These are phyloP conservation scores for Pistacia vera DNA, from an alignment of 345 rosid species.

Conservation along the genomic window DNA sequence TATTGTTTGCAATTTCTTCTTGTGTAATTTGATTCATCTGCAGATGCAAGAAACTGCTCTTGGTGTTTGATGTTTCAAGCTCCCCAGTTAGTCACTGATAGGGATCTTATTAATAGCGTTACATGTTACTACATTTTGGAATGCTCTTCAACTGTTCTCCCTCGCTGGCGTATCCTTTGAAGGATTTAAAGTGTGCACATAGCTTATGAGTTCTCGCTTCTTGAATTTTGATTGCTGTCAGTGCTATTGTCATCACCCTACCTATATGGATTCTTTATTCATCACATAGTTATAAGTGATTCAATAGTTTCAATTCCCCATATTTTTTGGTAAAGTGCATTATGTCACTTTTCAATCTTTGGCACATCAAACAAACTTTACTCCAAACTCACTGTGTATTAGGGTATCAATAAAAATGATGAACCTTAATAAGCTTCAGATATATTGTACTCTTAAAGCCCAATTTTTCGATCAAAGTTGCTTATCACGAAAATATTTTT, in stretches of 20 bases:
- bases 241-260: not conserved
- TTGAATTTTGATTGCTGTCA: not conserved
- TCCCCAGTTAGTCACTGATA: conserved; percentile 29
- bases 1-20: conserved; percentile 1
- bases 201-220: not conserved
- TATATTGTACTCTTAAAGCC: conserved; percentile 45
- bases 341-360: conserved; percentile 11
- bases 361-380: not conserved
- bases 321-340: conserved; percentile 6
- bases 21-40: conserved; percentile 18
- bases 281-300: not conserved
- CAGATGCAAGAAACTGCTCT: conserved; percentile 45
- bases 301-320: not conserved
- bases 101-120: conserved; percentile 34
- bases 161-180: conserved; percentile 68
- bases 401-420: not conserved
- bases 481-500: conserved; percentile 57
- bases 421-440: conserved; percentile 66
- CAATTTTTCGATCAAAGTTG: conserved; percentile 44
- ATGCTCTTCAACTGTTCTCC: conserved; percentile 46
- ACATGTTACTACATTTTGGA: conserved; percentile 50
- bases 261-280: conserved; percentile 1
- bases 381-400: not conserved
- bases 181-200: not conserved
- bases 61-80: conserved; percentile 44